Evolutionary conservation across 139 green algal species (phyloP).

Genomic region (Edaphochlamys debaryana): DNA sequence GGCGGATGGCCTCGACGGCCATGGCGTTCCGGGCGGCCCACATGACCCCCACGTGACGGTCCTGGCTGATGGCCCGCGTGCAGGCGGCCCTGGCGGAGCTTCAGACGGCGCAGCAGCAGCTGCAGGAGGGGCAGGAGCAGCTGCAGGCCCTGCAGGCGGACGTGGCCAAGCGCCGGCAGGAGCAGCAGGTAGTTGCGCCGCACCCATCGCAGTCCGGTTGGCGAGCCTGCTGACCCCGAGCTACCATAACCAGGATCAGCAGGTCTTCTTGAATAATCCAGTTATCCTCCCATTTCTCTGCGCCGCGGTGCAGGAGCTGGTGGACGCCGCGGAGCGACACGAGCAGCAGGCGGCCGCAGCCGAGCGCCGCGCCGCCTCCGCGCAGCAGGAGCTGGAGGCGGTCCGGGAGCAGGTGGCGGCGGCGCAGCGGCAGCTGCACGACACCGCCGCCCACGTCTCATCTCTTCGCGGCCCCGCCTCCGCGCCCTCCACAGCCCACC

Average conservation of each 20-base stretch:
- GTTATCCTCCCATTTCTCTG: neutral
- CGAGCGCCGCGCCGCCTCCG: neutral
- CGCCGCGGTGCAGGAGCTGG: neutral
- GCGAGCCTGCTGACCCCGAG: too few species aligned
- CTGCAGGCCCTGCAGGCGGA: neutral
- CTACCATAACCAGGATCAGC: too few species aligned
- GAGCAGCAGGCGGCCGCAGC: constrained; percentile 29
- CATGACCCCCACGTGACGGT: too few species aligned
- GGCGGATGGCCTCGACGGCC: too few species aligned
- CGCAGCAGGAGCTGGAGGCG: constrained; percentile 10
- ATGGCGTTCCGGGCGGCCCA: too few species aligned
- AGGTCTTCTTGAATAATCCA: too few species aligned
- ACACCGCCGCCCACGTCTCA: neutral
- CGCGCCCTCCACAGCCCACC: too few species aligned
- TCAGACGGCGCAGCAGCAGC: constrained; percentile 14
- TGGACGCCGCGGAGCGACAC: neutral
- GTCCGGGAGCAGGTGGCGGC: neutral
- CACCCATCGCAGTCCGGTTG: too few species aligned
- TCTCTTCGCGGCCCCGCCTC: neutral
- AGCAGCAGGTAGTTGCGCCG: constrained; percentile 31
- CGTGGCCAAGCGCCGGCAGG: neutral
- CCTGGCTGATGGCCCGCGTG: too few species aligned
- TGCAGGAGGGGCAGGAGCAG: constrained; percentile 29
- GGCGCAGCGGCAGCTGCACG: constrained; percentile 29
- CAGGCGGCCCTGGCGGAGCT: constrained; percentile 37